Percentiles rank a stretch among this genome's conserved stretches.
Conservation (phyloP, 441 rosid genomes). For the Mallotus repandus region DNA sequence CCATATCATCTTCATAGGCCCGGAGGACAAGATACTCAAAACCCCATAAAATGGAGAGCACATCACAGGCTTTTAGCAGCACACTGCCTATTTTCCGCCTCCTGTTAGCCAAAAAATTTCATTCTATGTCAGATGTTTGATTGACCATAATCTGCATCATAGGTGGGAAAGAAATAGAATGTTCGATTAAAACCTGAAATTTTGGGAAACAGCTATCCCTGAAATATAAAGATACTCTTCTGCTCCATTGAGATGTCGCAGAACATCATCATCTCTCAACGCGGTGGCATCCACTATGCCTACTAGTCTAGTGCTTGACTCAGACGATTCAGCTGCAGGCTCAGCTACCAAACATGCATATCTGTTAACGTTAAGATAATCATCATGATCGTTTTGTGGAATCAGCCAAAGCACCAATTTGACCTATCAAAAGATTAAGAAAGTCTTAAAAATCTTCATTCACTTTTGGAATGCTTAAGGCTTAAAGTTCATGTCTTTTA, state of each 20-base stretch:
- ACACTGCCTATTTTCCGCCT: constrained; percentile 69
- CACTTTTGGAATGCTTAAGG: not conserved
- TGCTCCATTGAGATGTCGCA: constrained; percentile 48
- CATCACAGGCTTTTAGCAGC: constrained; percentile 67
- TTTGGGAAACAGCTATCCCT: constrained; percentile 66
- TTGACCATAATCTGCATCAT: no score
- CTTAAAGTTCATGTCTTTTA: no score
- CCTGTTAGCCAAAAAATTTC: constrained; percentile 32
- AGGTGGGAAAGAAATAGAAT: not conserved
- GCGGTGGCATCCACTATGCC: constrained; percentile 82
- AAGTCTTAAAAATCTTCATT: not conserved
- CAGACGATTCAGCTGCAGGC: constrained; percentile 28
- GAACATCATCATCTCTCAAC: constrained; percentile 46
- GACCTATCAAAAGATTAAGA: constrained; percentile 15
- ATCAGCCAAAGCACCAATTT: constrained; percentile 16
- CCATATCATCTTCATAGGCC: constrained; percentile 78
- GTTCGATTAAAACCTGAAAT: constrained; percentile 42
- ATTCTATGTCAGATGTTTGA: not conserved
- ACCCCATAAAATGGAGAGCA: constrained; percentile 55
- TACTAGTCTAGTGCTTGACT: constrained; percentile 35
- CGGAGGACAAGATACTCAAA: constrained; percentile 58
- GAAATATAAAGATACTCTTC: constrained; percentile 81
- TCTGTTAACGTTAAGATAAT: constrained; percentile 34
- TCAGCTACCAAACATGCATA: constrained; percentile 85
- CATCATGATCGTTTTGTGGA: constrained; percentile 7